phyloP scores from a whole-genome alignment of 2,329 filamentous ascomycete genomes.

The Pezicula carpinea region DNA sequence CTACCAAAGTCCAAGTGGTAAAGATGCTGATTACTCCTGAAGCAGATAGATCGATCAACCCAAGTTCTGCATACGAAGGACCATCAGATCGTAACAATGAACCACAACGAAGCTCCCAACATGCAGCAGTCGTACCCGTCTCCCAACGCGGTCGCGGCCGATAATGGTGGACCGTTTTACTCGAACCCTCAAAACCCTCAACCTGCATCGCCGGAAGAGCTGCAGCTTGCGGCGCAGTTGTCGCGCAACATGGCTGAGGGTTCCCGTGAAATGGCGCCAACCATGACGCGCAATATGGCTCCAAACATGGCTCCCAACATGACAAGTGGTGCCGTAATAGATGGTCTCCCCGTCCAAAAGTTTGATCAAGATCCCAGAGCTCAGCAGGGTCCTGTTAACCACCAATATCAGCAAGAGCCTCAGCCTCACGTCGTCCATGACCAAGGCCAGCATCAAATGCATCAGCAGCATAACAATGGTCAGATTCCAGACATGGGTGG shows the following conservation, averaged over 20 bases:
- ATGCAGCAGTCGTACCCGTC: conserved; percentile 28
- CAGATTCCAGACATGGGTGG: conserved; percentile 36
- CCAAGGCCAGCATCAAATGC: conserved; percentile 1
- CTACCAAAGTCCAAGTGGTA: conserved; percentile 14
- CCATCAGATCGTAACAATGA: conserved; percentile 16
- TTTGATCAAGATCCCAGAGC: conserved; percentile 28
- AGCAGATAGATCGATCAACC: too few relatives aligned
- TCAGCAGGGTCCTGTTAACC: conserved; percentile 31
- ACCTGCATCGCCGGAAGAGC: conserved; percentile 35
- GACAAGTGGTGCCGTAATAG: background rate
- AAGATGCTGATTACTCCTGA: conserved; percentile 17
- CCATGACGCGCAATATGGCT: conserved; percentile 25
- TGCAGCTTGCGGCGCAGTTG: conserved; percentile 40
- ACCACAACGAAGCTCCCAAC: conserved; percentile 20
- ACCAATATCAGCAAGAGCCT: conserved; percentile 30
- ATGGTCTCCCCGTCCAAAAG: conserved; percentile 26
- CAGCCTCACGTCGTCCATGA: conserved; percentile 7
- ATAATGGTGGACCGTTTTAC: conserved; percentile 25
- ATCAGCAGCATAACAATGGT: conserved; percentile 18
- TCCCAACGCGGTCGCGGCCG: conserved; percentile 23
- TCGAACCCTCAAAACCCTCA: conserved; percentile 17
- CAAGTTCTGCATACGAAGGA: conserved; percentile 9
- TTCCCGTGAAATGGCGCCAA: conserved; percentile 33
- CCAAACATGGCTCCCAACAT: background rate
- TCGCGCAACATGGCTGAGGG: conserved; percentile 26